Base-by-base conservation (phyloP, 257 asterid species). In the Asclepias syriaca region DNA sequence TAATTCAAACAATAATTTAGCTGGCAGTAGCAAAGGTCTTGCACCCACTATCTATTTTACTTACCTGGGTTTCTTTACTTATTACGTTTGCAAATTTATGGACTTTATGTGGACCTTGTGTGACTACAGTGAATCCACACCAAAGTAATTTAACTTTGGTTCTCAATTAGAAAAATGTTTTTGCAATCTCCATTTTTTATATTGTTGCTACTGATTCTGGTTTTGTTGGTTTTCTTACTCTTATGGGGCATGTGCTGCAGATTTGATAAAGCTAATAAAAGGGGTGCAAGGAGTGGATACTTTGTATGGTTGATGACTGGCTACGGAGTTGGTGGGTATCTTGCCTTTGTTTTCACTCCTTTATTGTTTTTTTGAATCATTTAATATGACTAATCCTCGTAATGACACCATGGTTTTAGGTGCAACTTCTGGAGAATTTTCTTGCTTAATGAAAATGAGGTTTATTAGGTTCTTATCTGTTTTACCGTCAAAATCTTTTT, bases 231-330 rank as follows among this genome's bases (percentile, higher is more conserved):
- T 61, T 19, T 56, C 6, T 37, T 6, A 37, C 13, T 65, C 9
- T 37, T 75, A 48, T 18, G 21, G 59, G 34, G 18, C 65, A 69
- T 5, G 58, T 65, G 66, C 79, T 78, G 72, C 94, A 95, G 99
- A 81, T 95, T 88, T 80, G 98, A 95, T 84, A 90, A 90, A 83
- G 95, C 93, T 67, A 84, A 84, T 59, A 84, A 84, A 79, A 95
- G 87, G 84, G 74, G 87, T 66, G 45, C 79, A 72, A 75, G 88
- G 50, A 84, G 81, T 74, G 99, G 99, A 77, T 95, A 95, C 87
- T 95, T 87, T 74, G 81, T 90, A 59, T 95, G 96, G 96, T 67
- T 95, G 88, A 66, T 86, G 67, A 73, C 84, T 74, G 99, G 99
- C 83, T 95, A 95, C 72, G 98, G 94, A 58, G 73, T 80, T 74